Base-by-base conservation (phyloP, 495 filamentous ascomycete species). In the Lindgomyces ingoldianus region DNA sequence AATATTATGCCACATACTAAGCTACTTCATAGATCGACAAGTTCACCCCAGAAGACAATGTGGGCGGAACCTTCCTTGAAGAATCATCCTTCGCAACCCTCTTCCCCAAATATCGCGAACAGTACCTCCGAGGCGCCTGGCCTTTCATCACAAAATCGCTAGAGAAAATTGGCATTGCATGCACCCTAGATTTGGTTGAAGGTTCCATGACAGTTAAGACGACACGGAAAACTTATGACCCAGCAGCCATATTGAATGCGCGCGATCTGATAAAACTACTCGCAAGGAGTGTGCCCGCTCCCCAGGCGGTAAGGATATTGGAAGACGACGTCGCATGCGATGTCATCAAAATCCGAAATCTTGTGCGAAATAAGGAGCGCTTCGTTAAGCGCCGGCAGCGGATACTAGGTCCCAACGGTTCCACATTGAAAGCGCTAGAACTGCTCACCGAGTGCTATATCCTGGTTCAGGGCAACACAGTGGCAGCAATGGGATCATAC, bases 81-180 rank as follows among this genome's bases (percentile, higher is more conserved):
- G 94, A 99, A 78, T 96, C 89, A 1, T 89, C 89, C 9, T 96
- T 96, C 74, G 85, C 87, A 70, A 91, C 88, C 3, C 61, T 98
- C 1, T 98, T 99, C 77, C 94, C 94, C 47, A 97, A 97, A 78
- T 99, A 99, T 78, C 90, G 95, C 62, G 94, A 99, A 81, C 81
- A 88, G 39, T 98, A 98, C 72, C 82, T 98, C 60, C 89, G 88
- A 64, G 88, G 94, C 77, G 89, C 91, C 70, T 99, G 94, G 94
- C 91, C 94, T 1, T 72, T 83, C 51, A 79, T 89, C 42, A 98
- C 92, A 24, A 86, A 87, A 60, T 77, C 88, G 0, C 84, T 96
- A 64, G 89, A 92, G 70, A 93, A 90, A 76, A 78, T 84, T 64
- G 87, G 89, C 65, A 90, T 98, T 48, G 89, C 87, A 18, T 96